These are phyloP conservation scores for Salvia hispanica DNA, from an alignment of 257 asterid genomes.

Conservation along the genomic window DNA sequence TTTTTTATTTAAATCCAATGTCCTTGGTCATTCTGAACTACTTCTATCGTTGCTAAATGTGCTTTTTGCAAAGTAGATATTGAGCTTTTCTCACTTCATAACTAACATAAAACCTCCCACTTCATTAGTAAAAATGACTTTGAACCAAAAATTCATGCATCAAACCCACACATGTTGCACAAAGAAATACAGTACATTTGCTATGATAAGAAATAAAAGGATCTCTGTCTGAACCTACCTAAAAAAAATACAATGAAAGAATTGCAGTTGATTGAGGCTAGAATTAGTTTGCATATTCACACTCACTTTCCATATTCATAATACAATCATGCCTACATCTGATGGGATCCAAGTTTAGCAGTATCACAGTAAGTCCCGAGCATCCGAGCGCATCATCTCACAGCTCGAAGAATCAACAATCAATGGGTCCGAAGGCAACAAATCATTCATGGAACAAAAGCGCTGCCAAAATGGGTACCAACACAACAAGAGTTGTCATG, in stretches of 20 bases:
- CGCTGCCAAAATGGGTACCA: conserved; percentile 52
- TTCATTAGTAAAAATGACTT: neutral
- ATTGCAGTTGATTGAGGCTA: conserved; percentile 12
- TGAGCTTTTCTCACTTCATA: no score
- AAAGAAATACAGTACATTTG: neutral
- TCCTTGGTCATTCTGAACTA: no score
- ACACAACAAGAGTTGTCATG: conserved; percentile 41
- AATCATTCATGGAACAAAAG: conserved; percentile 36
- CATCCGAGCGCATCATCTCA: neutral
- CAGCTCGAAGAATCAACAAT: conserved; percentile 25
- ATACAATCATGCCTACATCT: neutral
- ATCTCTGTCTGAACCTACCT: neutral
- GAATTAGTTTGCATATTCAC: conserved; percentile 27
- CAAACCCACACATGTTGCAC: neutral
- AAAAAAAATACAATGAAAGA: conserved; percentile 20
- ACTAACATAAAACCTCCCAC: no score
- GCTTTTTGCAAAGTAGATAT: no score
- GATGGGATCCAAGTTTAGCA: no score
- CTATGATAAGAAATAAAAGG: neutral
- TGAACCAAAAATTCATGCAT: conserved; percentile 3
- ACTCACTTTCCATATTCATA: neutral
- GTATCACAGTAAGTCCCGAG: neutral
- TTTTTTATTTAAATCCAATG: no score
- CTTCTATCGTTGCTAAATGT: no score
- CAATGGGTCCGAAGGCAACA: conserved; percentile 24